Percentiles rank a stretch among this genome's conserved stretches.
Conservation (phyloP, 306 rosid genomes). For the Crotalaria pallida region DNA sequence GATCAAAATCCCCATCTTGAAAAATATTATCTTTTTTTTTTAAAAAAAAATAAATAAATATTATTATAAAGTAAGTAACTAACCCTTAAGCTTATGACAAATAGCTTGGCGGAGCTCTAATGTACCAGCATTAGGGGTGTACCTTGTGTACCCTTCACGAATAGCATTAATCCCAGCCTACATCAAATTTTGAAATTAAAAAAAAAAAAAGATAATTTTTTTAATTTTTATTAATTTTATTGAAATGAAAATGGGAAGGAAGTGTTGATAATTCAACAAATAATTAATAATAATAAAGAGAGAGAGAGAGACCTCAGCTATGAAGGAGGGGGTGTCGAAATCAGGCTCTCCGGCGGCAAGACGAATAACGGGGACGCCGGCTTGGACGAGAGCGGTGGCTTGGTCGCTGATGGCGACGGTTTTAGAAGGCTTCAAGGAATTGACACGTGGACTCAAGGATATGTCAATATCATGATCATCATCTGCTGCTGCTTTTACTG, state of each 20-base stretch:
- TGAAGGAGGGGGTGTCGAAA: constrained; percentile 75
- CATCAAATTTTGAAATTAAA: background rate
- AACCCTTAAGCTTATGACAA: constrained; percentile 82
- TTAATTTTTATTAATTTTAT: too few relatives aligned
- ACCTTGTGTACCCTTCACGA: constrained; percentile 79
- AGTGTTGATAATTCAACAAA: too few relatives aligned
- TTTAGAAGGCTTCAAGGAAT: constrained; percentile 76
- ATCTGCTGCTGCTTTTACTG: background rate
- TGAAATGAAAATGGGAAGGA: background rate
- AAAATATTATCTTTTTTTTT: too few relatives aligned
- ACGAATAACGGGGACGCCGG: constrained; percentile 84
- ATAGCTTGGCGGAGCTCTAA: constrained; percentile 82
- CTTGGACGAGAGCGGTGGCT: constrained; percentile 78
- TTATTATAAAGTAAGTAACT: background rate
- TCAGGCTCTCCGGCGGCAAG: constrained; percentile 93
- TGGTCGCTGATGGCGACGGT: constrained; percentile 80
- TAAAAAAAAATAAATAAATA: too few relatives aligned
- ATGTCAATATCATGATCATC: constrained; percentile 39
- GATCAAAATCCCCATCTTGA: too few relatives aligned
- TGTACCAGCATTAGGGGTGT: constrained; percentile 79
- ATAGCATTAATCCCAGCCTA: constrained; percentile 94
- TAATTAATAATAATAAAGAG: background rate
- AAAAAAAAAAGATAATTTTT: background rate
- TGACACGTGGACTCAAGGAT: constrained; percentile 77
- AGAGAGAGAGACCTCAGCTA: constrained; percentile 47